Evolutionary conservation across 768 basidiomycete species (phyloP), one percentile per base, ranked within the genome.

Genomic region (Rhizopogon vinicolor): DNA sequence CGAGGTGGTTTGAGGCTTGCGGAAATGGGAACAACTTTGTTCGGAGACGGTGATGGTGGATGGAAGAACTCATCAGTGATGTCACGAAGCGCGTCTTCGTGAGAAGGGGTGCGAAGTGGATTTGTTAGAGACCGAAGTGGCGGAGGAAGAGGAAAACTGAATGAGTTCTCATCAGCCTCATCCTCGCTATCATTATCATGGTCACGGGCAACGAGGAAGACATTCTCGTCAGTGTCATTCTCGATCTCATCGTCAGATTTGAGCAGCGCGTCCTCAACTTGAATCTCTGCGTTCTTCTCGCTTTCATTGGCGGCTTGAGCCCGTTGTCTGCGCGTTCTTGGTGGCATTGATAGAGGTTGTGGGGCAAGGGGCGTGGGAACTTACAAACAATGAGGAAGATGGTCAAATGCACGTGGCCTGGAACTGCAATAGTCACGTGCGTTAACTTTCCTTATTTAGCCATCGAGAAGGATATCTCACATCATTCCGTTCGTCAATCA

Each of bases 11-110:
- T 69, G 10, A 54, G 28, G 43, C 58, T 51, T 40, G 51, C 16
- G 1, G 55, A 54, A 0, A 55, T 53, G 3, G 62, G 18, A 0
- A 61, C 58, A n/a, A 60, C 29, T 49, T 64, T 67, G 9, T 67
- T 37, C 9, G 68, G 68, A 0, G 68, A 71, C 2, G 68, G 68
- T 0, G 68, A 68, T 2, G 69, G 68, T 18, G 68, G 68, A 35
- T 71, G 69, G 29, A 71, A 69, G 55, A 69, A 69, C 56, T 69
- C 67, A 60, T 71, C 68, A 3, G 68, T 69, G 42, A 71, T 69
- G 54, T 69, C 68, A 42, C 67, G 65, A 33, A 71, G 69, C 0
- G 61, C 51, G 19, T 69, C 65, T 3, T 58, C 61, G 52, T 56
- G 60, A 4, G 63, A 53, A 1, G 67, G 68, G 7, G 68, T 68